Percentiles rank a stretch among this genome's conserved stretches.
Evolutionary conservation across 768 basidiomycete genomes (phyloP).

Genomic region (Suillus americanus): DNA sequence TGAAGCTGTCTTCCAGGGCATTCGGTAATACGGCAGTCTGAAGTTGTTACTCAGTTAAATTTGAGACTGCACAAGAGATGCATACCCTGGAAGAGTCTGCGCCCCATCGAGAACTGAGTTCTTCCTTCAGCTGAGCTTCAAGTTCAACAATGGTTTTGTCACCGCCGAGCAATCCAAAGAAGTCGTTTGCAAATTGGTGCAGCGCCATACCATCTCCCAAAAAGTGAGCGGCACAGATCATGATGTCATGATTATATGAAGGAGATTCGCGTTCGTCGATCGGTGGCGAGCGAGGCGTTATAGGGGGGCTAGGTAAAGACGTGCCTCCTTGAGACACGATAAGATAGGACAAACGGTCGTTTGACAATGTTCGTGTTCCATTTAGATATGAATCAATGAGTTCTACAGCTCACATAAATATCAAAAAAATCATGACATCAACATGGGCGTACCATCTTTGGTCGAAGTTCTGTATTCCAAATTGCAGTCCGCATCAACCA

Average conservation of each 20-base stretch:
- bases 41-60: neutral
- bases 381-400: conserved; percentile 74
- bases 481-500: conserved; percentile 45
- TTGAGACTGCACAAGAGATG: conserved; percentile 9
- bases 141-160: conserved; percentile 29
- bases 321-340: conserved; percentile 41
- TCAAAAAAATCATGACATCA: neutral
- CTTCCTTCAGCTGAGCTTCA: conserved; percentile 28
- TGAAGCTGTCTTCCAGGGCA: conserved; percentile 52
- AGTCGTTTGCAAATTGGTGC: conserved; percentile 79
- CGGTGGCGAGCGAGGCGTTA: conserved; percentile 25
- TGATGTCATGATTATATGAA: conserved; percentile 50
- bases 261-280: conserved; percentile 14
- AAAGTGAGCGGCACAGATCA: conserved; percentile 79
- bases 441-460: conserved; percentile 50
- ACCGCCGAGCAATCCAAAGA: conserved; percentile 61
- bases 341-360: conserved; percentile 65
- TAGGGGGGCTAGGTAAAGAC: conserved; percentile 32
- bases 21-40: conserved; percentile 36
- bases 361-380: conserved; percentile 71
- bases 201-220: conserved; percentile 87
- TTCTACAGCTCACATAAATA: conserved; percentile 31
- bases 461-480: conserved; percentile 50
- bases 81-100: conserved; percentile 12
- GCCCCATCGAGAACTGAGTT: conserved; percentile 34